Conservation (phyloP, 139 green algal genomes). For the Chlorella ohadii region DNA sequence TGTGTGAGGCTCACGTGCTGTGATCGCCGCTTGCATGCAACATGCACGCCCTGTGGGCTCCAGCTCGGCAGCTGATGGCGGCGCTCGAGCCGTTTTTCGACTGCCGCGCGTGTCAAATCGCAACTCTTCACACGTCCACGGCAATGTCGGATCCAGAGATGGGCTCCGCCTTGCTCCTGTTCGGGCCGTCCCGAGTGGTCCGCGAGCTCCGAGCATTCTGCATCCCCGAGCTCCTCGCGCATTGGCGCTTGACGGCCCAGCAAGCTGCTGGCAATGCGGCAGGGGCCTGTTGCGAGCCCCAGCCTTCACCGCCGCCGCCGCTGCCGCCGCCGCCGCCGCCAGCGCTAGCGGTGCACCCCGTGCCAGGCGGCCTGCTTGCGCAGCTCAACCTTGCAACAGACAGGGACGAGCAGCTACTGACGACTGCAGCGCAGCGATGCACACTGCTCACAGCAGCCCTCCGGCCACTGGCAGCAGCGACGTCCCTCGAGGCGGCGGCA, state of each 20-base stretch:
- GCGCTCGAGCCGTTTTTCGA: neutral
- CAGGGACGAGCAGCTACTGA: neutral
- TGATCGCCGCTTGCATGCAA: neutral
- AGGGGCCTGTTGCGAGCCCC: too few species aligned
- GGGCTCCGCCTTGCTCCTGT: neutral
- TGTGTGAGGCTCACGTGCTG: neutral
- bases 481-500: neutral
- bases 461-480: neutral
- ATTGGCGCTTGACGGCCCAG: neutral
- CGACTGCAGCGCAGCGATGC: neutral
- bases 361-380: slow-evolving; percentile 6
- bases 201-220: slow-evolving; percentile 22
- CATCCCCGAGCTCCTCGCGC: slow-evolving; percentile 14
- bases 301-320: too few species aligned
- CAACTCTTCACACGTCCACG: too few species aligned
- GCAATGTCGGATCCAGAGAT: too few species aligned
- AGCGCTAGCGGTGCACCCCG: neutral
- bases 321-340: neutral
- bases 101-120: too few species aligned
- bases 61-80: neutral
- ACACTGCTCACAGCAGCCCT: slow-evolving; percentile 7
- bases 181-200: neutral
- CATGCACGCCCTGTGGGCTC: too few species aligned
- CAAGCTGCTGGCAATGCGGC: neutral
- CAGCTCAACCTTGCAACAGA: neutral